These are phyloP conservation scores for Rhizopogon vulgaris DNA, from an alignment of 768 basidiomycete genomes.

Conservation along the genomic window DNA sequence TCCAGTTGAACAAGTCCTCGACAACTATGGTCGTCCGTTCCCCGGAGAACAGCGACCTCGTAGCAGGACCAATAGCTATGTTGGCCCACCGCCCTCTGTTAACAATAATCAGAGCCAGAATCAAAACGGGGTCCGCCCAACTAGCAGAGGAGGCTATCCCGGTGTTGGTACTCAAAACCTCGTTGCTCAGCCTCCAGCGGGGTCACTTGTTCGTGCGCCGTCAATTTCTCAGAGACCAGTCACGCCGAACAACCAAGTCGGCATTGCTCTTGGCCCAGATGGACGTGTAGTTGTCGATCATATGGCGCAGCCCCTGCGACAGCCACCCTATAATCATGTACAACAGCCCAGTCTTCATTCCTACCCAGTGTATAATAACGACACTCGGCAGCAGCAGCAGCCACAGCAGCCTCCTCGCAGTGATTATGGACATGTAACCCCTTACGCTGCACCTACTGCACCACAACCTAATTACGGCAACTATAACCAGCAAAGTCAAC, in stretches of 20 bases:
- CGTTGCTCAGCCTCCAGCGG: slow-evolving; percentile 50
- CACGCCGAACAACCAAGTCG: slow-evolving; percentile 74
- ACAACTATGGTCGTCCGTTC: slow-evolving; percentile 76
- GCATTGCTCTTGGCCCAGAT: slow-evolving; percentile 74
- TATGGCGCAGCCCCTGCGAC: slow-evolving; percentile 46
- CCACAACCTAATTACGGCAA: slow-evolving; percentile 6
- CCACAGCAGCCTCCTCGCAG: slow-evolving; percentile 19
- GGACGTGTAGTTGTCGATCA: slow-evolving; percentile 79
- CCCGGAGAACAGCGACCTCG: slow-evolving; percentile 75
- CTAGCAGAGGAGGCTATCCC: slow-evolving; percentile 62
- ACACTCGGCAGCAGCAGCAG: slow-evolving; percentile 30
- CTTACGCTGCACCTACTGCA: slow-evolving; percentile 8
- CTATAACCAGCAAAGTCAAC: slow-evolving; percentile 15
- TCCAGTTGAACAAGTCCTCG: slow-evolving; percentile 68
- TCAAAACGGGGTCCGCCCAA: slow-evolving; percentile 42
- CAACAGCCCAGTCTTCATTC: slow-evolving; percentile 9
- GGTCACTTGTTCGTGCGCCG: slow-evolving; percentile 8
- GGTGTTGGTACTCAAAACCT: slow-evolving; percentile 77
- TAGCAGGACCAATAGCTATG: slow-evolving; percentile 47
- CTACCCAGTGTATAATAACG: slow-evolving; percentile 13
- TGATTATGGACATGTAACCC: slow-evolving; percentile 13
- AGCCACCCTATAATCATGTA: slow-evolving; percentile 5
- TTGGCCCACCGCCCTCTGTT: slow-evolving; percentile 25
- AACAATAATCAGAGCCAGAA: slow-evolving; percentile 26
- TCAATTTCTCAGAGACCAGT: slow-evolving; percentile 40